These are phyloP conservation scores for Phytophthora fragariae DNA, from an alignment of 352 stramenopile species.

Conservation along the genomic window DNA sequence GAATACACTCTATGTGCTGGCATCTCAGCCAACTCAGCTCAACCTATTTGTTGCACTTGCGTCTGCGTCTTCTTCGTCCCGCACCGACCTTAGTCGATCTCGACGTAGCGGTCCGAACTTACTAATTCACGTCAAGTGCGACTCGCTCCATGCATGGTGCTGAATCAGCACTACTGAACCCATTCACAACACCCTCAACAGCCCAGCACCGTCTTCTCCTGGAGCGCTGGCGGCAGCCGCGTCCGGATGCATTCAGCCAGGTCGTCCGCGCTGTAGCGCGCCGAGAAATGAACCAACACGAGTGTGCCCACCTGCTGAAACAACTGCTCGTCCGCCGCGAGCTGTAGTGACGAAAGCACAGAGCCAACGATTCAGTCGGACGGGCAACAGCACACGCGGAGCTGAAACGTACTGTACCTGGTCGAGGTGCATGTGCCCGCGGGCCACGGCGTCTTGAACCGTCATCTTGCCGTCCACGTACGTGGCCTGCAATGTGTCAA, in stretches of 20 bases:
- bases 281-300: slow-evolving; percentile 82
- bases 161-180: not conserved
- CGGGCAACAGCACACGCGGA: not conserved
- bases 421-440: slow-evolving; percentile 80
- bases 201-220: slow-evolving; percentile 56
- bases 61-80: not conserved
- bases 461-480: slow-evolving; percentile 66
- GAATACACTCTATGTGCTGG: slow-evolving; percentile 31
- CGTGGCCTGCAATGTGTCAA: slow-evolving; percentile 53
- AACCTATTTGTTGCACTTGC: slow-evolving; percentile 9
- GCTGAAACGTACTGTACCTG: slow-evolving; percentile 49
- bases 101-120: not conserved
- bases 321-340: slow-evolving; percentile 48
- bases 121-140: not conserved
- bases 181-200: slow-evolving; percentile 5
- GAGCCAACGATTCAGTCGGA: slow-evolving; percentile 21
- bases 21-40: slow-evolving; percentile 18
- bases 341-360: slow-evolving; percentile 34
- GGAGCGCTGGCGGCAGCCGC: slow-evolving; percentile 46
- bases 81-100: slow-evolving; percentile 9
- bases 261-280: slow-evolving; percentile 54
- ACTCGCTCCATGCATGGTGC: not conserved
- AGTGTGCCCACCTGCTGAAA: slow-evolving; percentile 65
- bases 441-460: slow-evolving; percentile 46
- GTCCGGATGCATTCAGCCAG: slow-evolving; percentile 42